A percentile compares a stretch with the other conserved stretches of the same genome.
These are phyloP conservation scores for Acanthamoeba lenticulata DNA, from an alignment of 208 protist genomes.

Conservation along the genomic window DNA sequence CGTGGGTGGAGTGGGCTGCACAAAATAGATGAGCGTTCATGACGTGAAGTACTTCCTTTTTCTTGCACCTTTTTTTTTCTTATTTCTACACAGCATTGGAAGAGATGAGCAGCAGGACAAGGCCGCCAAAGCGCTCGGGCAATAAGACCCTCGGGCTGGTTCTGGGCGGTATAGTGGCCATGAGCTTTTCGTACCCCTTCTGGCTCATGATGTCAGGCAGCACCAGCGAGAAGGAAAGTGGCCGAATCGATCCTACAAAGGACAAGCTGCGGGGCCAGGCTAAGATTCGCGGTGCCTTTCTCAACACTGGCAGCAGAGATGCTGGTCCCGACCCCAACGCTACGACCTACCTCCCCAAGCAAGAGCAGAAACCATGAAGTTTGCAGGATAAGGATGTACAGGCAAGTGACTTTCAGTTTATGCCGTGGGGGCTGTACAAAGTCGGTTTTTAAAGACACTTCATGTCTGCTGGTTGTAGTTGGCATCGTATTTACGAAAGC, in stretches of 20 bases:
- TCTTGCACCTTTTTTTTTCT: neutral
- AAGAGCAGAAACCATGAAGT: neutral
- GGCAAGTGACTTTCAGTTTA: no score
- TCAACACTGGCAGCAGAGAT: conserved; percentile 50
- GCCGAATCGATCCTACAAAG: neutral
- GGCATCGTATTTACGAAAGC: conserved; percentile 1
- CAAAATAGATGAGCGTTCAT: no score
- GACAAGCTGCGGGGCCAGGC: neutral
- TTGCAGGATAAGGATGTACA: no score
- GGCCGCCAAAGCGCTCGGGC: neutral
- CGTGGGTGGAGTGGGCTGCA: no score
- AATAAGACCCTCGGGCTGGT: neutral
- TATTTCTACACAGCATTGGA: neutral
- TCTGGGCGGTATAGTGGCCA: neutral
- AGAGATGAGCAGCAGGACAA: neutral
- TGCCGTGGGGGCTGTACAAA: no score
- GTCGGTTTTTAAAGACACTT: no score
- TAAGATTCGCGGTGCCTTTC: conserved; percentile 18
- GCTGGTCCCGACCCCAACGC: neutral
- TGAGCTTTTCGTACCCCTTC: conserved; percentile 47
- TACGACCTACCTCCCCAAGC: neutral
- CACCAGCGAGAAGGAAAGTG: neutral
- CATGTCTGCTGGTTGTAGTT: conserved; percentile 18
- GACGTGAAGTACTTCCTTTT: no score
- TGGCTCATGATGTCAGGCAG: neutral